A percentile compares a stretch with the other conserved stretches of the same genome.
These are phyloP conservation scores for Hypholoma sublateritium DNA, from an alignment of 768 basidiomycete species.

Conservation along the genomic window DNA sequence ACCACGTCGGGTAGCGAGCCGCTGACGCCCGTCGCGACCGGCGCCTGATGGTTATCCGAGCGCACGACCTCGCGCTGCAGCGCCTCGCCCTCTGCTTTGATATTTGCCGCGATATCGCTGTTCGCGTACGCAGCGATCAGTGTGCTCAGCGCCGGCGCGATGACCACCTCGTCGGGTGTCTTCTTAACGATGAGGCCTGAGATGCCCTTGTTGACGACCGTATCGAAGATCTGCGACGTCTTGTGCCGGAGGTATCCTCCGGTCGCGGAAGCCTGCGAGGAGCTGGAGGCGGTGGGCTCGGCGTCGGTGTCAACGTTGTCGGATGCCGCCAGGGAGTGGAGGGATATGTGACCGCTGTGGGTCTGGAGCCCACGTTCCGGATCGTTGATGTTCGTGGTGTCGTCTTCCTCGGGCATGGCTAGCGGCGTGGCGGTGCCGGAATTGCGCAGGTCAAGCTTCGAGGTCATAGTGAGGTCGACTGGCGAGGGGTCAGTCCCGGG, in stretches of 20 bases:
- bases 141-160: slow-evolving; percentile 60
- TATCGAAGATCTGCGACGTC: slow-evolving; percentile 71
- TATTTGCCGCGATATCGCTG: slow-evolving; percentile 63
- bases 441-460: slow-evolving; percentile 31
- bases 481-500: neutral
- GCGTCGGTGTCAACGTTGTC: slow-evolving; percentile 29
- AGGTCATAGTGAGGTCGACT: slow-evolving; percentile 77
- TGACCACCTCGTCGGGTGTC: slow-evolving; percentile 24
- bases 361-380: slow-evolving; percentile 65
- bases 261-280: slow-evolving; percentile 41
- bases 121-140: slow-evolving; percentile 73
- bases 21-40: slow-evolving; percentile 23
- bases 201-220: slow-evolving; percentile 33
- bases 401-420: slow-evolving; percentile 29
- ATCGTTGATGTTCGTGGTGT: slow-evolving; percentile 47
- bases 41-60: slow-evolving; percentile 24
- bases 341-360: slow-evolving; percentile 33
- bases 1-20: slow-evolving; percentile 65
- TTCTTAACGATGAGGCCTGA: slow-evolving; percentile 11
- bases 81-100: slow-evolving; percentile 61
- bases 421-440: neutral
- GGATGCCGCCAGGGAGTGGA: slow-evolving; percentile 37
- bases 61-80: slow-evolving; percentile 34
- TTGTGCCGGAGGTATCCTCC: slow-evolving; percentile 63
- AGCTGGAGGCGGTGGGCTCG: slow-evolving; percentile 32